Conservation (phyloP, 208 protist genomes). For the Leishmania amazonensis region DNA sequence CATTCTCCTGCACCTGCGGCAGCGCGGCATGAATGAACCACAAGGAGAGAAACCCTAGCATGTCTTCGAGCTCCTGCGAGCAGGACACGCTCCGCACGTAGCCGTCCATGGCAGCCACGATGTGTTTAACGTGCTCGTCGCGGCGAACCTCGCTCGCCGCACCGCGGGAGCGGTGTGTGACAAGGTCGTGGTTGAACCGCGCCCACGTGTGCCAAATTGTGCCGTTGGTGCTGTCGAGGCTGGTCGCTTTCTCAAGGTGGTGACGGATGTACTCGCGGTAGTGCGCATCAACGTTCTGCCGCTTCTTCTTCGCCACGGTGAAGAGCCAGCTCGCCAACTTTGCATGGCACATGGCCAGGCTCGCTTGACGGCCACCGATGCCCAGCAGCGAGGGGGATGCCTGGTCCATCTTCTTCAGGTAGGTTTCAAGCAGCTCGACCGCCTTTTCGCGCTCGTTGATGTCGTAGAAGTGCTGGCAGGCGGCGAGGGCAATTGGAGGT, state of each 20-base stretch:
- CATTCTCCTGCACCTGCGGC: constrained; percentile 55
- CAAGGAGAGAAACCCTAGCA: constrained; percentile 98
- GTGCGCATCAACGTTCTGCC: constrained; percentile 25
- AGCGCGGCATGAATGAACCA: constrained; percentile 96
- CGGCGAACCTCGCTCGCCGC: constrained; percentile 22
- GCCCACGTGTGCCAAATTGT: constrained; percentile 98
- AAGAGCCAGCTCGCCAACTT: constrained; percentile 87
- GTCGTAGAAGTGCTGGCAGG: constrained; percentile 89
- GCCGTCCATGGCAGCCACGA: constrained; percentile 91
- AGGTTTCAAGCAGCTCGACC: constrained; percentile 67
- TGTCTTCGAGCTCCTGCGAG: constrained; percentile 95
- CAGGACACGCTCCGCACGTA: constrained; percentile 95
- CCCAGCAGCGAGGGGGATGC: constrained; percentile 7
- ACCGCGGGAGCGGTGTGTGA: constrained; percentile 30
- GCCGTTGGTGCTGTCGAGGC: constrained; percentile 93
- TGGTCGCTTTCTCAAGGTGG: constrained; percentile 78
- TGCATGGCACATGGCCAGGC: constrained; percentile 83
- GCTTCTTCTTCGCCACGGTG: constrained; percentile 28
- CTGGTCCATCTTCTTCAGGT: constrained; percentile 61
- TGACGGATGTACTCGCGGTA: constrained; percentile 46
- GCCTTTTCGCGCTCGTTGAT: constrained; percentile 73
- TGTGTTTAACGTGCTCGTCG: constrained; percentile 62
- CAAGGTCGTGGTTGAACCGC: constrained; percentile 93
- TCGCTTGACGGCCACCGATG: constrained; percentile 27
- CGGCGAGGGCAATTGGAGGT: constrained; percentile 75